These are phyloP conservation scores for Botryotinia convoluta DNA, from an alignment of 2,329 filamentous ascomycete species.

Conservation along the genomic window DNA sequence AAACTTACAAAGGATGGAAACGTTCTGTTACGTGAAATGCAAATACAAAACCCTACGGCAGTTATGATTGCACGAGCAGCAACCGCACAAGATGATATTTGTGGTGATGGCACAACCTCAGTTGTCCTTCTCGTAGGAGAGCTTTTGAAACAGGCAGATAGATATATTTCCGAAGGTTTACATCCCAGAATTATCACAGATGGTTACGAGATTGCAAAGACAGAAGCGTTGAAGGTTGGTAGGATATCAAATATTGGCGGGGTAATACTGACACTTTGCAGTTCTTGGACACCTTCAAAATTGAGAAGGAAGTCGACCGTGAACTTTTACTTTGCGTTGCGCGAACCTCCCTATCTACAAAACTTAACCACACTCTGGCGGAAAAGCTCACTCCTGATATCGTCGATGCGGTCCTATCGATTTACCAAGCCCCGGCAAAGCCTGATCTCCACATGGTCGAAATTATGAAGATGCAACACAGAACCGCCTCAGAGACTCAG, in stretches of 20 bases:
- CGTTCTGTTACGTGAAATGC: slow-evolving; percentile 74
- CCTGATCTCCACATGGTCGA: slow-evolving; percentile 99
- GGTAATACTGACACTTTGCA: slow-evolving; percentile 40
- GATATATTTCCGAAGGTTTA: slow-evolving; percentile 94
- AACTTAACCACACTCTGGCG: slow-evolving; percentile 85
- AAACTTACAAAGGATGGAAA: slow-evolving; percentile 99
- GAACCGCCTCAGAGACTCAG: slow-evolving; percentile 91
- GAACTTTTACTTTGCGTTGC: slow-evolving; percentile 93
- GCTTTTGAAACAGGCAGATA: slow-evolving; percentile 94
- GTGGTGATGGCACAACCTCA: slow-evolving; percentile 94
- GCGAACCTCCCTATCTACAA: slow-evolving; percentile 90
- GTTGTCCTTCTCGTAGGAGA: slow-evolving; percentile 95
- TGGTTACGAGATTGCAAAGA: slow-evolving; percentile 95
- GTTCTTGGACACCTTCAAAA: slow-evolving; percentile 95
- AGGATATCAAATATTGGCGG: neutral
- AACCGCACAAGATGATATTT: slow-evolving; percentile 97
- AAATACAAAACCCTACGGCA: slow-evolving; percentile 98
- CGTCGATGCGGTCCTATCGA: slow-evolving; percentile 92
- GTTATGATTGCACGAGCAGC: slow-evolving; percentile 81
- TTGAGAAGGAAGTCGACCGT: slow-evolving; percentile 81
- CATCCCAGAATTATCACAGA: slow-evolving; percentile 96
- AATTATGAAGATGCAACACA: slow-evolving; percentile 99
- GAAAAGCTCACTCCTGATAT: slow-evolving; percentile 91
- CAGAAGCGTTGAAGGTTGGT: slow-evolving; percentile 77
- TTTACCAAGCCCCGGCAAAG: slow-evolving; percentile 85